A percentile compares a stretch with the other conserved stretches of the same genome.
These are phyloP conservation scores for Oryza longistaminata DNA, from an alignment of 176 grass and related monocot species.

Conservation along the genomic window DNA sequence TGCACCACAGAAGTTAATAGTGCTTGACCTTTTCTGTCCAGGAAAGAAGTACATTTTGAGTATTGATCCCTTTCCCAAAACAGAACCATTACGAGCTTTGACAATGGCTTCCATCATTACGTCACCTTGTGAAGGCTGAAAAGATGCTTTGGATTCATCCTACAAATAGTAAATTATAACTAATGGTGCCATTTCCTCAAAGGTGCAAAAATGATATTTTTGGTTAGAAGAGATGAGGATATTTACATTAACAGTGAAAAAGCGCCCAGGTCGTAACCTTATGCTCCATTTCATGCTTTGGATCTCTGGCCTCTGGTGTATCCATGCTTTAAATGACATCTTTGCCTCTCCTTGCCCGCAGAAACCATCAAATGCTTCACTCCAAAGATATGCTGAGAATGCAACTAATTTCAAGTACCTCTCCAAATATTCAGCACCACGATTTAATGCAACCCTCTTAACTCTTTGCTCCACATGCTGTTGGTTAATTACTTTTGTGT, in stretches of 20 bases:
- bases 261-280: conserved; percentile 91
- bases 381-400: conserved; percentile 94
- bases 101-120: conserved; percentile 84
- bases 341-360: conserved; percentile 77
- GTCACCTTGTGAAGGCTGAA: conserved; percentile 69
- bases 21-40: conserved; percentile 80
- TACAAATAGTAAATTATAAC: conserved; percentile 47
- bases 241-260: conserved; percentile 80
- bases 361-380: conserved; percentile 94
- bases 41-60: conserved; percentile 99
- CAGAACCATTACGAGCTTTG: conserved; percentile 87
- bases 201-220: conserved; percentile 27
- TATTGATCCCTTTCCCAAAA: conserved; percentile 96
- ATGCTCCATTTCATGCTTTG: conserved; percentile 99
- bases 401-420: conserved; percentile 96
- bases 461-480: conserved; percentile 88
- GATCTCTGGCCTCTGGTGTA: conserved; percentile 86
- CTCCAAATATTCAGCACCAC: conserved; percentile 96
- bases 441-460: conserved; percentile 90
- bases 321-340: conserved; percentile 89
- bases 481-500: conserved; percentile 90
- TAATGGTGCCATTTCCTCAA: conserved; percentile 11
- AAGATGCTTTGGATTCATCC: conserved; percentile 72
- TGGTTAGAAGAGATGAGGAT: conserved; percentile 38
- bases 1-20: conserved; percentile 68